These are phyloP conservation scores for Rhizopogon sp. DNA, from an alignment of 768 basidiomycete genomes.

Conservation along the genomic window DNA sequence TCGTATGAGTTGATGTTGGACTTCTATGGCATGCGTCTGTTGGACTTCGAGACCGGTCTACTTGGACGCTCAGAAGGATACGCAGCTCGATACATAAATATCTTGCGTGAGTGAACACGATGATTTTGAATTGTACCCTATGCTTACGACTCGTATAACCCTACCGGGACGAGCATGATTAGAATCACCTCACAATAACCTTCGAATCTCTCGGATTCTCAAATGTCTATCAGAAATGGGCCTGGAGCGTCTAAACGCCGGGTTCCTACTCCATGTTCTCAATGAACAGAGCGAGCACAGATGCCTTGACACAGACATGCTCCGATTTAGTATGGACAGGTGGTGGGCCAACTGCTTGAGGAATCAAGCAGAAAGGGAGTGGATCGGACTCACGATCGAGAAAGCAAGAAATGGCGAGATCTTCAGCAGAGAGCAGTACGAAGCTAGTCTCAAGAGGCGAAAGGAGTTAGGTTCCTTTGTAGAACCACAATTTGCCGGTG, in stretches of 20 bases:
- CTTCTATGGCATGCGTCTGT: slow-evolving; percentile 73
- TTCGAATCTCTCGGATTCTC: slow-evolving; percentile 72
- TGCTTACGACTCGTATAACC: neutral
- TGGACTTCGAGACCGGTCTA: slow-evolving; percentile 53
- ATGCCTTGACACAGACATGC: slow-evolving; percentile 41
- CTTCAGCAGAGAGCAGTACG: slow-evolving; percentile 58
- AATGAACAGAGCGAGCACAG: slow-evolving; percentile 61
- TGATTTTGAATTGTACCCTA: neutral
- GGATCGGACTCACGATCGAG: slow-evolving; percentile 45
- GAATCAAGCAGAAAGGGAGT: slow-evolving; percentile 51
- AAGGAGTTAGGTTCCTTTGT: slow-evolving; percentile 31
- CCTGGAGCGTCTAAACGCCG: slow-evolving; percentile 56
- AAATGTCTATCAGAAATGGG: slow-evolving; percentile 73
- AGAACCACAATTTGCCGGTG: slow-evolving; percentile 1
- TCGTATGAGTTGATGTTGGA: slow-evolving; percentile 76
- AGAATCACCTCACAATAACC: slow-evolving; percentile 72
- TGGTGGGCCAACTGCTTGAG: slow-evolving; percentile 79
- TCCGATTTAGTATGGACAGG: slow-evolving; percentile 63
- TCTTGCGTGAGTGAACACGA: slow-evolving; percentile 48
- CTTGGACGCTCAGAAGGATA: slow-evolving; percentile 50
- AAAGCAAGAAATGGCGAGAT: slow-evolving; percentile 42
- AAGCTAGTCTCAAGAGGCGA: slow-evolving; percentile 40
- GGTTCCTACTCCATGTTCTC: slow-evolving; percentile 65
- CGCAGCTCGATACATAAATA: slow-evolving; percentile 54
- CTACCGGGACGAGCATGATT: neutral